Evolutionary conservation across 768 basidiomycete genomes (phyloP).

Genomic region (Russula sp.): DNA sequence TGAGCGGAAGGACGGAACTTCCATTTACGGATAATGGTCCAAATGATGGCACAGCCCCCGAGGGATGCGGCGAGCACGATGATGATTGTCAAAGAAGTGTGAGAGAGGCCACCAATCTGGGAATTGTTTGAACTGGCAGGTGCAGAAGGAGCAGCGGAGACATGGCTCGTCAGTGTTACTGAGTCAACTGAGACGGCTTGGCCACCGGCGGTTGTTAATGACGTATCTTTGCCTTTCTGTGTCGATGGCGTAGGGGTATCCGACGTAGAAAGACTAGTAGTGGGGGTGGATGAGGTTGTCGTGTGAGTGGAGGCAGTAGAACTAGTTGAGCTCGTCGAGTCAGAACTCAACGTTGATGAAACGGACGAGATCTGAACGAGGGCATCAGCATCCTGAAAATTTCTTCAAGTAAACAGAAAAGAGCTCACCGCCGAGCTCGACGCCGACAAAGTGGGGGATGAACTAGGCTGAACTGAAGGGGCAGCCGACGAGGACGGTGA

Average conservation of each 20-base stretch:
- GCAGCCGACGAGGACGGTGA: conserved; percentile 18
- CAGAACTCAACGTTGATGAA: conserved; percentile 13
- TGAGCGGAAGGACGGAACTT: conserved; percentile 74
- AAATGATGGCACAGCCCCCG: conserved; percentile 63
- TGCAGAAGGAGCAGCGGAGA: conserved; percentile 21
- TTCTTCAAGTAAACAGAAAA: not conserved
- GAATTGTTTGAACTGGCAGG: conserved; percentile 25
- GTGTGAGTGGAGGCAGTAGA: conserved; percentile 25
- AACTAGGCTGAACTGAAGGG: not conserved
- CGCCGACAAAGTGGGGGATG: conserved; percentile 5
- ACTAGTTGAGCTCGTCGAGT: conserved; percentile 24
- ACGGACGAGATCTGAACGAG: not conserved
- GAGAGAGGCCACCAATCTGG: conserved; percentile 35
- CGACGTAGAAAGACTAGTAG: conserved; percentile 6
- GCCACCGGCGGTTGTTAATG: conserved; percentile 17
- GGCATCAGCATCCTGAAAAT: not conserved
- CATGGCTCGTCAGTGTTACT: conserved; percentile 23
- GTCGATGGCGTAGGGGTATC: conserved; percentile 18
- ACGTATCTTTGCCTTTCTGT: conserved; percentile 22
- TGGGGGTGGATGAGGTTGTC: conserved; percentile 16
- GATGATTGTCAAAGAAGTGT: conserved; percentile 48
- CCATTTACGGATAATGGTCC: conserved; percentile 92
- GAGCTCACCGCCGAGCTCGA: conserved; percentile 8
- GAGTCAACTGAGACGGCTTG: conserved; percentile 22
- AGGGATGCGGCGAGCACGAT: conserved; percentile 63